Evolutionary conservation across 495 filamentous ascomycete species (phyloP), one percentile per base, ranked within the genome.

Genomic region (Penicillium fimorum): DNA sequence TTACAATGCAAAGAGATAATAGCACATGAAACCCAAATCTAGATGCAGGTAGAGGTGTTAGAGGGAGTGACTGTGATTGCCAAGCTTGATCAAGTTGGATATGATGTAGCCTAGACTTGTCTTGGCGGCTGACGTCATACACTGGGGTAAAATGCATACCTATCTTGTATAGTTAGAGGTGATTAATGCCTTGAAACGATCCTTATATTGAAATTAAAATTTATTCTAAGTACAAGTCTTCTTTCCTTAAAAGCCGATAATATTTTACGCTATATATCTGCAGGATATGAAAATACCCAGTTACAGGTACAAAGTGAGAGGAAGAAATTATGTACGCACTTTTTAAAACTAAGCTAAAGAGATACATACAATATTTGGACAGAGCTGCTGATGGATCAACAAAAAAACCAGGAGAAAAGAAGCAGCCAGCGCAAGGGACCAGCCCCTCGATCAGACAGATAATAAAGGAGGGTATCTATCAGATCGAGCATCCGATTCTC

Each of bases 361-460:
- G 63, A 59, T 65, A 68, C 65, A 63, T 65, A 63, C 62, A 68
- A 47, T 4, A 58, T 55, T 55, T 59, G 47, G 53, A 54, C 45
- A 58, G 51, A 59, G 54, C 32, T 54, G 33, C 52, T 61, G 44
- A 56, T 44, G 44, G 50, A 56, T 58, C 42, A 56, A 65, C 55
- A 52, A 50, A 43, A 63, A 60, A 54, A 55, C 40, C 61, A 58
- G 35, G 55, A 67, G 55, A 67, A 69, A 42, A 58, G 55, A 63
- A 58, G 41, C 63, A 61, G 56, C 63, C 60, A 60, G 60, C 50
- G 55, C 48, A 11, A 56, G 40, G 58, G 58, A 50, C 63, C 62
- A 59, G 62, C 62, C 62, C 55, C 55, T 44, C 52, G 40, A 47
- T 18, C 50, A 46, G 15, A 43, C 57, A 63, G 56, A 67, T 53